Evolutionary conservation across 352 stramenopile genomes (phyloP), one percentile per base, ranked within the genome.

Genomic region (Pythium phragmitis): DNA sequence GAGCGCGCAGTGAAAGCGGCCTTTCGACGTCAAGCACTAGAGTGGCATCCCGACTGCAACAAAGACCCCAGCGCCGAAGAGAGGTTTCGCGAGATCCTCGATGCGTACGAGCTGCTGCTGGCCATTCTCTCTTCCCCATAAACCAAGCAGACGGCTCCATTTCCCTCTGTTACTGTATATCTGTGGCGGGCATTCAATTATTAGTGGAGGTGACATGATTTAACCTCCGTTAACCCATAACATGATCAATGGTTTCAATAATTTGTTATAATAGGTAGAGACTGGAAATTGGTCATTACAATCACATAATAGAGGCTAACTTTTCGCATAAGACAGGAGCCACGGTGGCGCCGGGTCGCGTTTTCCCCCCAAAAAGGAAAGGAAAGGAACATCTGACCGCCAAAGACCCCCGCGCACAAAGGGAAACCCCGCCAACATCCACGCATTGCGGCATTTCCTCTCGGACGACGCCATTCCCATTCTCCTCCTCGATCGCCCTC

Each of bases 41-140:
- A 90, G 68, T 97, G 91, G 75, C 94, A 98, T 61, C 94, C 94
- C 0, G 94, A 98, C 72, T 97, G 96, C 72, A 97, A 96, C 62
- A 62, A 77, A 11, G 65, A 88, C 21, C 77, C 85, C n/a, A 65
- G 74, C 17, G 92, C 92, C 12, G 77, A 87, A 19, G 79, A 84
- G 37, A 73, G 77, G 1, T 98, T 98, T 74, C 91, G 92, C 55
- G 69, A 87, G 36, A 83, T 98, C 8, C 77, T 95, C 46, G 53
- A 77, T 34, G 94, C 92, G 7, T 98, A 98, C 63, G 89, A 98
- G 72, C 67, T 95, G 30, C 69, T 98, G 51, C 49, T 87, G n/a
- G 67, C 50, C 13, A 37, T 68, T 17, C 19, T 68, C 52, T 45
- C 57, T 19, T 65, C 60, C 17, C 49, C 51, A 42, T 42, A 5